Base-by-base conservation (phyloP, 176 grass and related monocot genomes). In the Eleusine indica region DNA sequence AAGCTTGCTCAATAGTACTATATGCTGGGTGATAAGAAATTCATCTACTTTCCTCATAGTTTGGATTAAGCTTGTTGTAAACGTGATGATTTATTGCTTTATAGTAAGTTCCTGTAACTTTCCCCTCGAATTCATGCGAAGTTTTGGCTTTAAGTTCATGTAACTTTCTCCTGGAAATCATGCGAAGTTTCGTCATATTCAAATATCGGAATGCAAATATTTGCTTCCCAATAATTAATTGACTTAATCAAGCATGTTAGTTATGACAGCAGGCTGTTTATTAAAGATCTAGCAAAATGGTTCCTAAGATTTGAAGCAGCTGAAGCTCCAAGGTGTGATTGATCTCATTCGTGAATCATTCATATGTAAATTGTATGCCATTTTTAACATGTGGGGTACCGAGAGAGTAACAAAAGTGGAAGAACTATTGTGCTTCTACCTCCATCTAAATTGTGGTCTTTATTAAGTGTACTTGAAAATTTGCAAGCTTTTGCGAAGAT, bases 371-470 rank as follows among this genome's bases (percentile, higher is more conserved):
- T 74, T 72, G 19, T 46, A 18, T 47, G 51, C 3, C n/a, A 83
- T 35, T 56, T 65, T 72, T 46, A 73, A 84, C 68, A 79, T 81
- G 66, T 7, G 66, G 35, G 49, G 49, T 57, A 29, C 76, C 32
- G 32, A 58, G 73, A 28, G 48, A 40, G 32, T 48, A 37, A 35
- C 32, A 35, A 35, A 35, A 37, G 10, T 58, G 9, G 43, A 81
- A 81, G 79, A 49, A 69, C 42, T 76, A 73, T 25, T 75, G 52
- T 51, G 9, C 37, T 30, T 71, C 25, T 71, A 47, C 30, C 6
- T 44, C 12, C 70, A 80, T 69, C 66, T 61, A 88, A 80, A 80
- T 58, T 21, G 41, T 30, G 65, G 69, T 62, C 8, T 78, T 68
- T 68, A 71, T 68, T 68, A 71, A 58, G 66, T 71, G 66, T 57